phyloP scores from a whole-genome alignment of 2,329 filamentous ascomycete species.

The Cladosporium sp. region DNA sequence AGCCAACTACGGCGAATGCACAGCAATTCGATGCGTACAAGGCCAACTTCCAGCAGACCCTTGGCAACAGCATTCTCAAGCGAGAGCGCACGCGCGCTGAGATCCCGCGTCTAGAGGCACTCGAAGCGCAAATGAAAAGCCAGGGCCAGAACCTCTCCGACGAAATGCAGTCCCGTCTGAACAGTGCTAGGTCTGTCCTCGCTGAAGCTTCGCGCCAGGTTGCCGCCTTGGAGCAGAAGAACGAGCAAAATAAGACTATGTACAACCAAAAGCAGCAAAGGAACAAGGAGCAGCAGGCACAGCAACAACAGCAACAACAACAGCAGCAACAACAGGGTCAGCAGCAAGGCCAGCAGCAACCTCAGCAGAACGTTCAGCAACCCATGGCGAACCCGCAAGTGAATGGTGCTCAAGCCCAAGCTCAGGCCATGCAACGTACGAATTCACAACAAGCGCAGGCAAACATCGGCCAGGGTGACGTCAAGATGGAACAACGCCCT shows the following conservation, averaged over 20 bases:
- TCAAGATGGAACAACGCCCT: slow-evolving; percentile 15
- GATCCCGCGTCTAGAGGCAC: neutral
- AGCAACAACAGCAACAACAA: slow-evolving; percentile 17
- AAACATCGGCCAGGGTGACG: slow-evolving; percentile 13
- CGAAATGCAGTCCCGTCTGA: slow-evolving; percentile 1
- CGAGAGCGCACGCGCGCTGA: slow-evolving; percentile 9
- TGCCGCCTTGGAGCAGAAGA: slow-evolving; percentile 11
- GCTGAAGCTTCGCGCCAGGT: neutral
- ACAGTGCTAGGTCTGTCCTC: neutral
- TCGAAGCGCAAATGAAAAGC: slow-evolving; percentile 7
- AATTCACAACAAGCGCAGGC: slow-evolving; percentile 8
- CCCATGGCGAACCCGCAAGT: slow-evolving; percentile 8
- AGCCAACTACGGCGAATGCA: slow-evolving; percentile 12
- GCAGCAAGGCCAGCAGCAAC: slow-evolving; percentile 12
- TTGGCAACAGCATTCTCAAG: slow-evolving; percentile 9
- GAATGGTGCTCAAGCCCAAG: slow-evolving; percentile 10
- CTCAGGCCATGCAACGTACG: slow-evolving; percentile 14
- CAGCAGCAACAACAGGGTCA: slow-evolving; percentile 14
- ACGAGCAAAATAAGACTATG: slow-evolving; percentile 10
- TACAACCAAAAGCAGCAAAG: slow-evolving; percentile 12
- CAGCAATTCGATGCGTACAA: slow-evolving; percentile 17
- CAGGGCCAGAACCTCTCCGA: neutral
- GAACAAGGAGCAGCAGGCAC: slow-evolving; percentile 15
- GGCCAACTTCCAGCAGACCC: slow-evolving; percentile 5
- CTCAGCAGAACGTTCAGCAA: slow-evolving; percentile 16